phyloP scores from a whole-genome alignment of 2,329 filamentous ascomycete genomes.

The Alternaria angustiovoidea region DNA sequence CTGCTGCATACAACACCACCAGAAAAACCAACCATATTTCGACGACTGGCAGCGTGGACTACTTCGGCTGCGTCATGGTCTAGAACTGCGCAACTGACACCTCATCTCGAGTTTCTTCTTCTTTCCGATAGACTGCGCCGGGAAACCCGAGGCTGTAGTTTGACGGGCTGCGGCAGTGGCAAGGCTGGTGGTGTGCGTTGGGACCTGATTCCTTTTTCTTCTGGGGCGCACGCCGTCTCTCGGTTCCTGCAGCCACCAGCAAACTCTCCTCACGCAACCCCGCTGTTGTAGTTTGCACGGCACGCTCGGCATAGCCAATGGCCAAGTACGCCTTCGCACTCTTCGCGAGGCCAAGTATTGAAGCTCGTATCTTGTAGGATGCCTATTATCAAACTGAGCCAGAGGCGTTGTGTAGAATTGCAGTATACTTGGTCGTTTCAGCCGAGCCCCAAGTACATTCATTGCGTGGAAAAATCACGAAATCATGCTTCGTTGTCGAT shows the following conservation, averaged over 20 bases:
- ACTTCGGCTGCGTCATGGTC: neutral
- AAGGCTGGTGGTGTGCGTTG: neutral
- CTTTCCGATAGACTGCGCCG: neutral
- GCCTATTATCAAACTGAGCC: constrained; percentile 3
- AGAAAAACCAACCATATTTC: neutral
- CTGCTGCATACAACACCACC: neutral
- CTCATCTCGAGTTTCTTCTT: neutral
- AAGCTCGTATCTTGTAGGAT: constrained; percentile 24
- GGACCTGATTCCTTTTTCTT: neutral
- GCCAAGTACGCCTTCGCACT: constrained; percentile 11
- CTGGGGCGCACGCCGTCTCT: constrained; percentile 7
- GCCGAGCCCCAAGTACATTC: constrained; percentile 12
- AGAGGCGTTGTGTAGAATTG: constrained; percentile 3
- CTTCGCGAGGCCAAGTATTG: constrained; percentile 24
- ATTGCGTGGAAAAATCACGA: constrained; percentile 1
- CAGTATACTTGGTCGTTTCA: constrained; percentile 13
- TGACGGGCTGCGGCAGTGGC: neutral
- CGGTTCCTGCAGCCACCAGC: constrained; percentile 11
- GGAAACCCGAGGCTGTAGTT: neutral
- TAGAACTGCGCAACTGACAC: neutral
- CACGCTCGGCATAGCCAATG: constrained; percentile 4
- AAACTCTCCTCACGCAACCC: constrained; percentile 3
- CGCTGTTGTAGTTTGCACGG: constrained; percentile 6
- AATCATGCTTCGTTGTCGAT: neutral
- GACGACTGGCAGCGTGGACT: neutral